Base-by-base conservation (phyloP, 192 early-diverging fungal genomes). In the Geranomyces variabilis region DNA sequence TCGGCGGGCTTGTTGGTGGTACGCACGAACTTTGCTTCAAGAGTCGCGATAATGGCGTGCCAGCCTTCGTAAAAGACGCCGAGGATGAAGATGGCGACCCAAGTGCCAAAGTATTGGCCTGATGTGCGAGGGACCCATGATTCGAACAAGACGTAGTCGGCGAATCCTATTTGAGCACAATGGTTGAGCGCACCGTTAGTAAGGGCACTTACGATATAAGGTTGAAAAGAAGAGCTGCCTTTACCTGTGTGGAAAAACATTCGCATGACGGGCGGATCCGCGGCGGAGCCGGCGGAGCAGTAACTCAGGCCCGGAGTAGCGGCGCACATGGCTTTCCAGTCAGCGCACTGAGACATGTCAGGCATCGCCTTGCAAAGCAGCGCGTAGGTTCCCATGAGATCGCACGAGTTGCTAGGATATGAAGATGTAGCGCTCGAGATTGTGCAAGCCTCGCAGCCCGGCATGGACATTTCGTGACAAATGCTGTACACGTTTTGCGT, bases 161-260 rank as follows among this genome's bases (percentile, higher is more conserved):
- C 15, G 45, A 85, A 82, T 21, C 81, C 67, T 68, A 24, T 30
- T 17, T 12, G 14, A 59, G 22, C 4, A 47, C 12, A 47, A 47
- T 47, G 19, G 46, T 10, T 13, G 46, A 47, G 19, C 46, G 19
- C 19, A 13, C 12, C 12, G 46, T 47, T 47, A 19, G 10, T 47
- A 47, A 47, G 10, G 46, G 10, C 12, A 47, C 12, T 47, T 19
- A 47, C 46, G 46, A 19, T 47, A 58, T 24, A 28, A 58, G 12
- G 19, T 58, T 58, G 56, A 12, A n/a, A n/a, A n/a, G n/a, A 10
- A 58, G 56, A 15, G 9, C 10, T 58, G 28, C 12, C 10, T 22
- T 58, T 36, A 45, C 72, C 88, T 12, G 63, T 58, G 68, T 91
- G 90, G 77, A 90, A 89, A 55, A 74, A 89, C 90, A 91, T 89